These are phyloP conservation scores for Hypomontagnella submonticulosa DNA, from an alignment of 495 filamentous ascomycete species.

Conservation along the genomic window DNA sequence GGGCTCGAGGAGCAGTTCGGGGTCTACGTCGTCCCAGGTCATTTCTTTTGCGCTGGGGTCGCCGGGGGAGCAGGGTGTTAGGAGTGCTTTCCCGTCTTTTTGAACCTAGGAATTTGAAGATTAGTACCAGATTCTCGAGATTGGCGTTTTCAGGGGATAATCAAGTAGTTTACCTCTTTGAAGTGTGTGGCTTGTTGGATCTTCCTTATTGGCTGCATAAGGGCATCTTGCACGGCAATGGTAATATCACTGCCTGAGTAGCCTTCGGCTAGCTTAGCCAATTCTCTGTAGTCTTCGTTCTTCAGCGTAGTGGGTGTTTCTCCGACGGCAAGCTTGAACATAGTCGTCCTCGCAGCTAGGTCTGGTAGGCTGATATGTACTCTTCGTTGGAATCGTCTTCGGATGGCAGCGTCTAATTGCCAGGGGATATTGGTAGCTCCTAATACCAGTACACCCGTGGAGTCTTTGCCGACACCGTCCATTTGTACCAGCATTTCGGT, in stretches of 20 bases:
- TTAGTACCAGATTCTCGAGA: slow-evolving; percentile 11
- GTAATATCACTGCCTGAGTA: slow-evolving; percentile 97
- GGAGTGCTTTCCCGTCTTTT: slow-evolving; percentile 75
- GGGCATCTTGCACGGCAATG: slow-evolving; percentile 94
- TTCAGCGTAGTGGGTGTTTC: slow-evolving; percentile 88
- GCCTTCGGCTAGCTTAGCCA: slow-evolving; percentile 86
- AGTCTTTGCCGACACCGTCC: slow-evolving; percentile 97
- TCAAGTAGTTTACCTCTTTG: slow-evolving; percentile 74
- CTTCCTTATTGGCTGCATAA: slow-evolving; percentile 97
- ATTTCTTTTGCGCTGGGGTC: slow-evolving; percentile 87
- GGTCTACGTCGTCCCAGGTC: slow-evolving; percentile 89
- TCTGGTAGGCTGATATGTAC: slow-evolving; percentile 96
- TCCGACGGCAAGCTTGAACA: slow-evolving; percentile 96
- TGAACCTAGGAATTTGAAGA: slow-evolving; percentile 65
- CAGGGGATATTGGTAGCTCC: slow-evolving; percentile 99
- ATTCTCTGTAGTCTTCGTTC: slow-evolving; percentile 76
- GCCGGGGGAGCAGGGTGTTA: slow-evolving; percentile 95
- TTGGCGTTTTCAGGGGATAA: background rate
- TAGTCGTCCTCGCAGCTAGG: slow-evolving; percentile 85
- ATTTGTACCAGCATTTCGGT: slow-evolving; percentile 99
- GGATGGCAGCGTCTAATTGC: slow-evolving; percentile 98
- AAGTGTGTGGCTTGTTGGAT: slow-evolving; percentile 99
- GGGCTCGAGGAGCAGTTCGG: slow-evolving; percentile 86
- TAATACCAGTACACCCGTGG: slow-evolving; percentile 90
- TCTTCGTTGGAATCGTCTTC: slow-evolving; percentile 93